Evolutionary conservation across 2,329 filamentous ascomycete species (phyloP).

Genomic region (Polychaeton citri): DNA sequence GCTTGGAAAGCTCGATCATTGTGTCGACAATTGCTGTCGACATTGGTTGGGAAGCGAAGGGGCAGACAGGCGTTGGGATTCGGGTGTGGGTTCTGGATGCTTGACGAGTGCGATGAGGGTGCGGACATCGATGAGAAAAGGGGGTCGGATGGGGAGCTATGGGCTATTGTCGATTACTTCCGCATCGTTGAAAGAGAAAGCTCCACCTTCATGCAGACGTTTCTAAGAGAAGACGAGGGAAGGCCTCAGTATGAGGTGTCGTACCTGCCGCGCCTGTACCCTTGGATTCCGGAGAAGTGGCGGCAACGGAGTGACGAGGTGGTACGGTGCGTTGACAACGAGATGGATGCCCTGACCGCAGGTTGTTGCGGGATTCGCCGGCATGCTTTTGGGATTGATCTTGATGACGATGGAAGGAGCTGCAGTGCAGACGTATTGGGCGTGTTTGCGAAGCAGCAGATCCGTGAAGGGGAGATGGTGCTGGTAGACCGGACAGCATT

Average conservation of each 20-base stretch:
- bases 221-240: background rate
- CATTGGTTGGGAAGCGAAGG: conserved; percentile 1
- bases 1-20: conserved; percentile 12
- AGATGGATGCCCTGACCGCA: background rate
- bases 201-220: too few relatives aligned
- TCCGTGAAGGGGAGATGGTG: conserved; percentile 7
- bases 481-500: conserved; percentile 11
- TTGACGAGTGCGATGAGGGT: conserved; percentile 4
- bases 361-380: conserved; percentile 7
- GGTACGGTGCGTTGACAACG: conserved; percentile 5
- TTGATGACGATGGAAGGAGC: conserved; percentile 1
- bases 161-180: too few relatives aligned
- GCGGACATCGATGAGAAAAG: too few relatives aligned
- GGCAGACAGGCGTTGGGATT: conserved; percentile 9
- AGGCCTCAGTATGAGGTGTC: conserved; percentile 5
- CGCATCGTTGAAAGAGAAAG: too few relatives aligned
- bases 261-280: conserved; percentile 12
- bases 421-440: conserved; percentile 13
- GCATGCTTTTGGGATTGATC: conserved; percentile 14
- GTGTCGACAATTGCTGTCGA: conserved; percentile 5
- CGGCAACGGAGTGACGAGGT: conserved; percentile 3
- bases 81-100: conserved; percentile 17
- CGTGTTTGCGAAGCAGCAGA: conserved; percentile 13
- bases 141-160: too few relatives aligned
- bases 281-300: conserved; percentile 13